Conservation (phyloP, 768 basidiomycete genomes). For the Leccinum sublutescens region DNA sequence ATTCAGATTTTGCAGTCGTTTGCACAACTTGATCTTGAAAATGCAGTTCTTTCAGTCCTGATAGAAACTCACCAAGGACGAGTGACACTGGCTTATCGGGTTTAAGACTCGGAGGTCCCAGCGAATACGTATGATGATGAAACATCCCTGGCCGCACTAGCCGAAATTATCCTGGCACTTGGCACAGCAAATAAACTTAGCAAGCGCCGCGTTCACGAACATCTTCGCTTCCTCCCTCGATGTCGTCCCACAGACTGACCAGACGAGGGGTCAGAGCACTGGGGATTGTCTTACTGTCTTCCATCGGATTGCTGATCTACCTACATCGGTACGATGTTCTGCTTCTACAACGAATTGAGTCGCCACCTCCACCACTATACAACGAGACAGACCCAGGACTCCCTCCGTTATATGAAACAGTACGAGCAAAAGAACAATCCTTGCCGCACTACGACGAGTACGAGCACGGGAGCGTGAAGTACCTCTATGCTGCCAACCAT, state of each 20-base stretch:
- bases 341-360: background rate
- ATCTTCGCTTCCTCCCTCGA: conserved; percentile 3
- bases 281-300: conserved; percentile 3
- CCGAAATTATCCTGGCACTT: background rate
- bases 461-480: conserved; percentile 37
- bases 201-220: background rate
- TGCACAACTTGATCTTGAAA: no score
- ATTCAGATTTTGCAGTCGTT: no score
- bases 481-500: conserved; percentile 49
- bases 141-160: background rate
- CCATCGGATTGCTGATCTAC: conserved; percentile 16
- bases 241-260: conserved; percentile 23
- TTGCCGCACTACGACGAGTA: conserved; percentile 43
- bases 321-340: conserved; percentile 7
- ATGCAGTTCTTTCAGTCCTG: no score
- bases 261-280: conserved; percentile 25
- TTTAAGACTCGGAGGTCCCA: no score
- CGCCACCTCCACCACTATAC: background rate
- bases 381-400: conserved; percentile 1
- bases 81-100: no score
- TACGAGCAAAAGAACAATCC: conserved; percentile 36
- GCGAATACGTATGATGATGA: background rate
- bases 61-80: no score
- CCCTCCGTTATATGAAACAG: conserved; percentile 44
- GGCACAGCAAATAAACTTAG: background rate